Evolutionary conservation across 176 grass and related monocot species (phyloP).

Genomic region (Phoenix roebelenii): DNA sequence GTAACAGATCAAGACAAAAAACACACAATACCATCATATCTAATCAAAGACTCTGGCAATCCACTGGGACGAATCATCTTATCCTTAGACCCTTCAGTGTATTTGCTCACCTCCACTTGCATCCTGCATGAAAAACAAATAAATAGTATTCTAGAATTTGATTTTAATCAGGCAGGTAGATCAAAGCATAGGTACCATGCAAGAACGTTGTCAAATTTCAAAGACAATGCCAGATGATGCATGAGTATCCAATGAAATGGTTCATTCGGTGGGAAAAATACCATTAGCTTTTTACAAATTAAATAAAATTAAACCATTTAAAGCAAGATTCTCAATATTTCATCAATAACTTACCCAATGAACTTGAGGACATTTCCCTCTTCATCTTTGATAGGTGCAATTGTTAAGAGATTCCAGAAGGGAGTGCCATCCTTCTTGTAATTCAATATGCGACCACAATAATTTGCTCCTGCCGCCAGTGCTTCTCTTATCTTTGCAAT

Average conservation of each 20-base stretch:
- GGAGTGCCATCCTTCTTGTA: conserved; percentile 89
- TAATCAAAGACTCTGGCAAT: conserved; percentile 81
- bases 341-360: conserved; percentile 53
- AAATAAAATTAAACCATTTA: too few relatives aligned
- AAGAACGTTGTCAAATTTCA: conserved; percentile 1
- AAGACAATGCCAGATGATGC: not conserved
- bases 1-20: not conserved
- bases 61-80: conserved; percentile 73
- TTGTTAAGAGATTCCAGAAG: conserved; percentile 86
- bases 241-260: too few relatives aligned
- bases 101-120: conserved; percentile 98
- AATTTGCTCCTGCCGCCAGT: conserved; percentile 53
- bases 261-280: too few relatives aligned
- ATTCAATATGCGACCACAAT: conserved; percentile 80
- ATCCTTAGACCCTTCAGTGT: conserved; percentile 82
- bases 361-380: conserved; percentile 78
- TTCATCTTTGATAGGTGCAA: conserved; percentile 92
- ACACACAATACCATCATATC: conserved; percentile 65
- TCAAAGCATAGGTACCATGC: too few relatives aligned
- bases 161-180: not conserved
- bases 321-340: not conserved
- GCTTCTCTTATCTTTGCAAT: conserved; percentile 79
- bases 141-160: not conserved
- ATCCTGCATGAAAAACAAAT: conserved; percentile 40
- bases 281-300: too few relatives aligned